Base-by-base conservation (phyloP, 148 eudicot genomes). In the Drosera capensis region DNA sequence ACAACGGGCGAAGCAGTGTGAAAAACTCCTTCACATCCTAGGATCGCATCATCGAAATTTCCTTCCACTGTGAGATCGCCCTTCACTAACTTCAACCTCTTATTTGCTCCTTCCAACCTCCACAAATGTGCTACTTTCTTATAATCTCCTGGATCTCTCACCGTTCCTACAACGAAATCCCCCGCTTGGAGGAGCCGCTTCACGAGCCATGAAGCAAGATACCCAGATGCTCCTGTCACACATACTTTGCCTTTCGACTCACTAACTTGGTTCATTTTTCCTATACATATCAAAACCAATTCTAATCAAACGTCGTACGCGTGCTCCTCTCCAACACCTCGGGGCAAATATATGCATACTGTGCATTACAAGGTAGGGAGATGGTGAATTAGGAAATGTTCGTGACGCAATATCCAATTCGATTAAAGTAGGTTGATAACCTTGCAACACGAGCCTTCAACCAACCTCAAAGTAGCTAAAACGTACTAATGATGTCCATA, bases 141-240 rank as follows among this genome's bases (percentile, higher is more conserved):
- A 0, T 45, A 61, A 57, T 85, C 75, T 26, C 72, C 96, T 54
- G 93, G 85, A 43, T 90, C 79, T 23, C 95, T 68, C 3, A 90
- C 99, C 5, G 99, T 90, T 3, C 93, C 99, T 18, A 45, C 63
- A 41, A 90, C 93, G 50, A 52, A 66, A 52, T 90, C 84, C 4
- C 94, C 94, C 8, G 76, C 73, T 19, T 46, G 52, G 18, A 90
- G 85, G 39, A 90, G 77, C 14, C 79, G 70, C 64, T 80, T 80
- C 45, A 90, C 70, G 28, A 90, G 64, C 88, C 95, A 90, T 43
- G 99, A 90, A 45, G 95, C 99, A 20, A 90, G 25, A 49, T 64
- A 88, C 21, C 97, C 97, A 20, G 95, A 70, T 20, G 93, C 97
- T 39, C 97, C 97, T 0, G 95, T 90, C 34, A 90, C 99, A 18